phyloP scores from a whole-genome alignment of 2,329 filamentous ascomycete genomes.

The Lecanicillium sp. region DNA sequence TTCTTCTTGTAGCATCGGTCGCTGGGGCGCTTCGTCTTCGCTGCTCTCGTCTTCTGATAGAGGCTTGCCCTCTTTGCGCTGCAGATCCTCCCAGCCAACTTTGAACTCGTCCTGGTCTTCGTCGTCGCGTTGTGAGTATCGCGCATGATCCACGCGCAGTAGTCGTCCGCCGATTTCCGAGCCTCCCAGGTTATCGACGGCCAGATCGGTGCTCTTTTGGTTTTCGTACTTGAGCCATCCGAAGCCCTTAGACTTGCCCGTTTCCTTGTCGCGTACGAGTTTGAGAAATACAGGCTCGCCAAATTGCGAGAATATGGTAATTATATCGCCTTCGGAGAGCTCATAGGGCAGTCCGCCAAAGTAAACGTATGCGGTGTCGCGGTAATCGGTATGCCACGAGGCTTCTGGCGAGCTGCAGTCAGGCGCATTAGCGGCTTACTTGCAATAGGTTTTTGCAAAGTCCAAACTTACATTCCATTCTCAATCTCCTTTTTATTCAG shows the following conservation, averaged over 20 bases:
- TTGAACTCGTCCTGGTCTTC: constrained; percentile 56
- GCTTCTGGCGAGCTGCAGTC: constrained; percentile 70
- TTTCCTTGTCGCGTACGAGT: constrained; percentile 89
- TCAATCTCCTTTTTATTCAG: constrained; percentile 95
- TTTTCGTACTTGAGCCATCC: constrained; percentile 98
- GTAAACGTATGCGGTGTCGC: constrained; percentile 94
- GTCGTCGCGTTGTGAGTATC: constrained; percentile 85
- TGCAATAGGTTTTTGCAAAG: too few relatives aligned
- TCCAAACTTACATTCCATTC: constrained; percentile 71
- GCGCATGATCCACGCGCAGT: constrained; percentile 83
- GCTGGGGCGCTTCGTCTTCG: constrained; percentile 36
- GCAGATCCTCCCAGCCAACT: constrained; percentile 55
- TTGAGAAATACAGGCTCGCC: constrained; percentile 93
- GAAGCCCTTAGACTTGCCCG: constrained; percentile 90
- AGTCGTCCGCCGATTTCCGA: constrained; percentile 74
- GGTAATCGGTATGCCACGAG: constrained; percentile 96
- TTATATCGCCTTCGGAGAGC: constrained; percentile 88
- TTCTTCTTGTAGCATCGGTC: constrained; percentile 74
- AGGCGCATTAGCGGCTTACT: constrained; percentile 22
- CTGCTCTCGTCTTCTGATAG: constrained; percentile 40
- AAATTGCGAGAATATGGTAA: constrained; percentile 95
- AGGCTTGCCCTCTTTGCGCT: constrained; percentile 42
- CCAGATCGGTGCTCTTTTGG: constrained; percentile 89
- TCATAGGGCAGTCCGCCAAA: constrained; percentile 91
- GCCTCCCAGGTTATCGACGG: constrained; percentile 91